A percentile compares a stretch with the other conserved stretches of the same genome.
Conservation (phyloP, 208 protist species). For the Trypanosomatidae sp. region DNA sequence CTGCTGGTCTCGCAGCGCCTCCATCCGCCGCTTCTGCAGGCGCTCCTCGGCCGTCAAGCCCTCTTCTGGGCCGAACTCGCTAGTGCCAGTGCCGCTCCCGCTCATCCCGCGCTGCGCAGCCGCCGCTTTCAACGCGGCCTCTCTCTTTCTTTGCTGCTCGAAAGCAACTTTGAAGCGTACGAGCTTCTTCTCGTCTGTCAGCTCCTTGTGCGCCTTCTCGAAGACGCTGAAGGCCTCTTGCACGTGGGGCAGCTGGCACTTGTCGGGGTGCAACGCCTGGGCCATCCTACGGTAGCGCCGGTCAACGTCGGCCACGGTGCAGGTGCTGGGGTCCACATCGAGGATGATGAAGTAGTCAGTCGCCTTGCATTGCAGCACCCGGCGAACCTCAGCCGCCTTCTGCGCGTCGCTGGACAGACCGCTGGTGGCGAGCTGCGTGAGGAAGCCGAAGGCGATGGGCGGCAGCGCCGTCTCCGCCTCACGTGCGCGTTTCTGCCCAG, state of each 20-base stretch:
- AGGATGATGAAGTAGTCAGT: conserved; percentile 82
- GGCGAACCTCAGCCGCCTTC: conserved; percentile 74
- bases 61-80: background rate
- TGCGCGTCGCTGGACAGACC: conserved; percentile 60
- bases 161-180: conserved; percentile 66
- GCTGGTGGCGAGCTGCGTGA: conserved; percentile 34
- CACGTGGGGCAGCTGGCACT: conserved; percentile 80
- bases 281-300: conserved; percentile 76
- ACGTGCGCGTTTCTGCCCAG: conserved; percentile 8
- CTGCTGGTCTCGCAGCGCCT: conserved; percentile 67
- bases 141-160: conserved; percentile 58
- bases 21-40: conserved; percentile 40
- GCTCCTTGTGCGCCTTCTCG: conserved; percentile 80
- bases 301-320: conserved; percentile 67
- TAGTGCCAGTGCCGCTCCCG: background rate
- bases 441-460: conserved; percentile 38
- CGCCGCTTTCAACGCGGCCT: conserved; percentile 37
- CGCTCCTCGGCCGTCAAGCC: conserved; percentile 58
- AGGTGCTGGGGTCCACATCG: conserved; percentile 63
- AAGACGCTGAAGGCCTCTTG: conserved; percentile 75
- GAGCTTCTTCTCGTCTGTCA: conserved; percentile 66
- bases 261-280: conserved; percentile 88
- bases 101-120: conserved; percentile 7
- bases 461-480: conserved; percentile 10
- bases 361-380: conserved; percentile 70